Base-by-base conservation (phyloP, 1,284 basidiomycete species). In the Caloboletus firmus region DNA sequence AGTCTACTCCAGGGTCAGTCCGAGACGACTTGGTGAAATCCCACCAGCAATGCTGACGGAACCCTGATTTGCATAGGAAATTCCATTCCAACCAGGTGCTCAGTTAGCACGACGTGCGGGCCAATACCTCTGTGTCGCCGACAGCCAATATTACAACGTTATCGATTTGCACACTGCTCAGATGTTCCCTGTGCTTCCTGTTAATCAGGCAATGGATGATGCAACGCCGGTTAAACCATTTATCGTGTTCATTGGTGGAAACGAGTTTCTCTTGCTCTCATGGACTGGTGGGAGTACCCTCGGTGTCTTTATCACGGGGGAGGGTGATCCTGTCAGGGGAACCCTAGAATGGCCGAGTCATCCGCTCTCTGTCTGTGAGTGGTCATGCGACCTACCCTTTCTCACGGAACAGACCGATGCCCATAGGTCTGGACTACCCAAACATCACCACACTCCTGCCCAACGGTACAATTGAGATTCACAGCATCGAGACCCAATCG, bases 281-380 rank as follows among this genome's bases (percentile, higher is more conserved):
- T 88, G 84, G 83, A 91, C 85, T 1, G 93, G 91, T 9, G 71
- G 75, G 6, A 84, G 79, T 54, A 89, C 91, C 0, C 76, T 96
- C 51, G 94, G 94, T 0, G 74, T 96, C 2, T 96, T 97, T 66
- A 78, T 96, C 58, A 92, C 82, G 26, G 83, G 85, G 0, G 81
- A 85, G 12, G 93, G 93, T 1, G 93, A 95, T 68, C 93, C 94
- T 12, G 88, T 93, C 10, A 80, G 94, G 42, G 93, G 93, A 2
- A 95, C 93, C 3, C 74, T 96, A 32, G 83, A 93, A 66, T 96
- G 92, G 91, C 77, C 82, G 1, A 80, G 77, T 43, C 85, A 95
- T 73, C 91, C 93, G 0, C 74, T 85, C 37, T 82, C 86, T 12
- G 75, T 95, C 36, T 85, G 93, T 94, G 62, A 65, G 89, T 79